Conservation (phyloP, 768 basidiomycete species). For the Kwoniella shandongensis region DNA sequence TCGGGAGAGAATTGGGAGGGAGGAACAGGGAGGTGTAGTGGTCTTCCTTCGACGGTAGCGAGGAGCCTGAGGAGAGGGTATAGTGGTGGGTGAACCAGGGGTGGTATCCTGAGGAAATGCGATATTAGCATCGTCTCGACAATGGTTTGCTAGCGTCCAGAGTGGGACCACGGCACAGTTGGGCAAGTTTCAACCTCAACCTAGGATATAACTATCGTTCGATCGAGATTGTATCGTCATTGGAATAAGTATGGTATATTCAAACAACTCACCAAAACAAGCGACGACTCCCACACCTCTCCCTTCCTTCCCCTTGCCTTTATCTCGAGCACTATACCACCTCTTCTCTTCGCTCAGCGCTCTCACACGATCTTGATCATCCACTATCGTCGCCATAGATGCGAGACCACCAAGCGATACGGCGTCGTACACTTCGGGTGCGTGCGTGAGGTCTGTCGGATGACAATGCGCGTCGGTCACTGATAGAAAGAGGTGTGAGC, state of each 20-base stretch:
- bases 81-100: constrained; percentile 91
- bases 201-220: no score
- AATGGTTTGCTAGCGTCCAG: no score
- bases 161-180: no score
- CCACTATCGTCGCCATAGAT: constrained; percentile 64
- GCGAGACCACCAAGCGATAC: constrained; percentile 68
- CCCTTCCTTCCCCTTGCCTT: constrained; percentile 11
- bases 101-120: constrained; percentile 67
- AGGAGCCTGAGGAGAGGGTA: constrained; percentile 54
- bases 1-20: constrained; percentile 29
- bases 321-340: constrained; percentile 58
- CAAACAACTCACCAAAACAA: constrained; percentile 72
- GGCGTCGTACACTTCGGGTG: constrained; percentile 59
- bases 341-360: constrained; percentile 61
- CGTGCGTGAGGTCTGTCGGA: constrained; percentile 72
- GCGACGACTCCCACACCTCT: constrained; percentile 61
- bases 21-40: constrained; percentile 78
- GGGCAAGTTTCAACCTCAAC: no score
- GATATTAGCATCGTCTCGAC: not conserved
- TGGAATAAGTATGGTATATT: not conserved
- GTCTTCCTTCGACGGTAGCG: constrained; percentile 59
- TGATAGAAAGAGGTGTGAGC: constrained; percentile 8
- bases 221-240: not conserved
- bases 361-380: constrained; percentile 72
- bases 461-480: constrained; percentile 89